phyloP scores from a whole-genome alignment of 106 monocot species.

The Gastrodia elata region DNA sequence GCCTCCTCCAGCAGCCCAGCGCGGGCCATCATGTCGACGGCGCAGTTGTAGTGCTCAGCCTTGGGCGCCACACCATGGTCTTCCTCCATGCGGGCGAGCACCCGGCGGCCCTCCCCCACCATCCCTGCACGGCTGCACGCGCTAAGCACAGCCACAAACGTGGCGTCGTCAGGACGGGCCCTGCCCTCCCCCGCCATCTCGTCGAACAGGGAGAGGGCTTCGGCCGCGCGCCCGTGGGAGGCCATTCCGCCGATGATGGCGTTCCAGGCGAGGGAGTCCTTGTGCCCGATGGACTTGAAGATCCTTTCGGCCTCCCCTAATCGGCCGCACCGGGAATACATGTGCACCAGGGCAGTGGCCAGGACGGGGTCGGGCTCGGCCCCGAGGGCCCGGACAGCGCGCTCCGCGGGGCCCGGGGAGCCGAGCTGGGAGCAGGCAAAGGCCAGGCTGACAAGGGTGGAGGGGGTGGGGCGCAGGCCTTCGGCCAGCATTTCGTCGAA shows the following conservation, averaged over 20 bases:
- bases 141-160: constrained; percentile 41
- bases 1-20: constrained; percentile 43
- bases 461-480: constrained; percentile 5
- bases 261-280: constrained; percentile 42
- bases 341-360: constrained; percentile 39
- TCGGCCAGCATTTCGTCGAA: constrained; percentile 11
- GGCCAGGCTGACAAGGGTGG: constrained; percentile 16
- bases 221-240: constrained; percentile 25
- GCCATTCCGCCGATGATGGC: constrained; percentile 38
- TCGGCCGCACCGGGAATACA: constrained; percentile 43
- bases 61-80: constrained; percentile 22
- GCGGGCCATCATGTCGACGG: constrained; percentile 54
- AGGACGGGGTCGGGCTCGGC: constrained; percentile 26
- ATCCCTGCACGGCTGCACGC: constrained; percentile 57
- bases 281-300: constrained; percentile 13
- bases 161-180: constrained; percentile 35
- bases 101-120: constrained; percentile 25
- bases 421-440: constrained; percentile 29
- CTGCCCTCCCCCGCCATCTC: constrained; percentile 18
- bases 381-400: constrained; percentile 11
- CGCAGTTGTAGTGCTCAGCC: constrained; percentile 44
- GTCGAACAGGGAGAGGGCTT: constrained; percentile 21
- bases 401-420: constrained; percentile 18
- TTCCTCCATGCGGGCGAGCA: constrained; percentile 28
- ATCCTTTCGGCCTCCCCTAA: constrained; percentile 11